A percentile compares a stretch with the other conserved stretches of the same genome.
These are phyloP conservation scores for Panus rudis DNA, from an alignment of 768 basidiomycete species.

Conservation along the genomic window DNA sequence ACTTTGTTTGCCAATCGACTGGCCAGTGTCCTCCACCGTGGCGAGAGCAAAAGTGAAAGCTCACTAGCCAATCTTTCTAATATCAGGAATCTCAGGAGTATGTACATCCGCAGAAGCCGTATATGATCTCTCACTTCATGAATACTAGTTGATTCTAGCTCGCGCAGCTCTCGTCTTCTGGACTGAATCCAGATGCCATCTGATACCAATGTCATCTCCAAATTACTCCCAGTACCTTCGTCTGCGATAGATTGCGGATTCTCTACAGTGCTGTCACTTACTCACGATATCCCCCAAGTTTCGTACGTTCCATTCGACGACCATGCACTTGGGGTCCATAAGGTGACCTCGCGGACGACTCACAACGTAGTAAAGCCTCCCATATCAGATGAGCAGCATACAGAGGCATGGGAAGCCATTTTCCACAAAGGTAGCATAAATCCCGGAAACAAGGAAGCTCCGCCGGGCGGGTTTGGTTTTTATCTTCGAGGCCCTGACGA, in stretches of 20 bases:
- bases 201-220: no score
- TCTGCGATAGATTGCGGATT: slow-evolving; percentile 29
- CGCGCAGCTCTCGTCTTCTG: no score
- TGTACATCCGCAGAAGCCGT: no score
- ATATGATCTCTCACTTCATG: no score
- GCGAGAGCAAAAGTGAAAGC: no score
- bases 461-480: slow-evolving; percentile 64
- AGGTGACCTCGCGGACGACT: slow-evolving; percentile 31
- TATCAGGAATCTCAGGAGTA: no score
- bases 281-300: slow-evolving; percentile 17
- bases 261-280: slow-evolving; percentile 26
- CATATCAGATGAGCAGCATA: slow-evolving; percentile 15
- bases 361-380: slow-evolving; percentile 26
- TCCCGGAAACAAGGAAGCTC: slow-evolving; percentile 33
- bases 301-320: slow-evolving; percentile 32
- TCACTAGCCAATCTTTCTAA: no score
- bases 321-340: slow-evolving; percentile 42
- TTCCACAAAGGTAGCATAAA: slow-evolving; percentile 59
- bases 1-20: no score
- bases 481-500: slow-evolving; percentile 50
- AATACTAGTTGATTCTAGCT: no score
- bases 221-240: slow-evolving; percentile 9
- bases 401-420: slow-evolving; percentile 51
- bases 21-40: no score
- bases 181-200: no score